Conservation (phyloP, 768 basidiomycete species). For the Agaricus bisporus region DNA sequence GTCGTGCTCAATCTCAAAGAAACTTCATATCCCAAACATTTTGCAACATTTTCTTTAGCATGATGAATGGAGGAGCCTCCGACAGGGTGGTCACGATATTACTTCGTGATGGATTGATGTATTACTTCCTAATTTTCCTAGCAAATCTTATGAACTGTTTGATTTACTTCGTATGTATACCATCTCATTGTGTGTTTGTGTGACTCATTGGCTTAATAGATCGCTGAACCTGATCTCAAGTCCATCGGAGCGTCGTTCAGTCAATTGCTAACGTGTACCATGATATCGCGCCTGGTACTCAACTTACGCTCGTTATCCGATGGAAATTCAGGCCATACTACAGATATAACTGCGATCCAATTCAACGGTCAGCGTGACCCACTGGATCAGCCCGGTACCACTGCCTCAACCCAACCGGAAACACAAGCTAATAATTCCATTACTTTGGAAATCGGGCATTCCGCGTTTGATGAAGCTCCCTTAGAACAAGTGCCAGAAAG, state of each 20-base stretch:
- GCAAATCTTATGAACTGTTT: conserved; percentile 21
- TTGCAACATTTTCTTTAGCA: neutral
- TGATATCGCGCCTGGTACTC: conserved; percentile 25
- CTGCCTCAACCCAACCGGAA: too few species aligned
- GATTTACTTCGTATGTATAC: conserved; percentile 20
- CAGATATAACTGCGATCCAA: too few species aligned
- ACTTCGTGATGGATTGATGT: conserved; percentile 21
- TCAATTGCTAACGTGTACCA: conserved; percentile 21
- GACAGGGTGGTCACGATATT: conserved; percentile 19
- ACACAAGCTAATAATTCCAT: too few species aligned
- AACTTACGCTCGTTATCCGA: conserved; percentile 19
- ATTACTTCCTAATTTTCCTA: conserved; percentile 21
- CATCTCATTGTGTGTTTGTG: neutral
- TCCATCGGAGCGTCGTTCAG: conserved; percentile 26
- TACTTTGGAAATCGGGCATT: too few species aligned
- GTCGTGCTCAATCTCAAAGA: neutral
- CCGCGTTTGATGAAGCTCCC: too few species aligned
- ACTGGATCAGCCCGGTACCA: too few species aligned
- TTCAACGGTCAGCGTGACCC: too few species aligned
- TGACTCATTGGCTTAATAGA: conserved; percentile 10
- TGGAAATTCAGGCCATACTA: neutral
- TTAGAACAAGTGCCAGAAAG: too few species aligned
- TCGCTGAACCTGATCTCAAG: conserved; percentile 19
- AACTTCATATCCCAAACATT: too few species aligned
- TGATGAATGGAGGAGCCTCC: neutral